A percentile compares a stretch with the other conserved stretches of the same genome.
Evolutionary conservation across 306 rosid species (phyloP).

Genomic region (Gleditsia sinensis): DNA sequence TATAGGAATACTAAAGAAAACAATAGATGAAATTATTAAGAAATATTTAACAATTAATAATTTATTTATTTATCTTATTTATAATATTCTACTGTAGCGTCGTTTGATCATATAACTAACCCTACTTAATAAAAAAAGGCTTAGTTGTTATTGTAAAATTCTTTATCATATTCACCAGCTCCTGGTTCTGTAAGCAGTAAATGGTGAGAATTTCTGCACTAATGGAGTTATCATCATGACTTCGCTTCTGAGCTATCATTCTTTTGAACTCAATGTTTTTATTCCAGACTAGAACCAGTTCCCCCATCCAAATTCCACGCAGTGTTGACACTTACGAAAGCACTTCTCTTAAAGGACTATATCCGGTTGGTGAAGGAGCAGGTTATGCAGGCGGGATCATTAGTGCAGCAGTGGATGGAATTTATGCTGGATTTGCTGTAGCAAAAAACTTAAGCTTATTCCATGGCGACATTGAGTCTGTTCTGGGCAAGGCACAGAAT

Average conservation of each 20-base stretch:
- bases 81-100: too few relatives aligned
- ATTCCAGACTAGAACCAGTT: slow-evolving; percentile 91
- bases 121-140: too few relatives aligned
- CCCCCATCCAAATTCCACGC: slow-evolving; percentile 89
- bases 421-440: slow-evolving; percentile 86
- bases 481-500: slow-evolving; percentile 76
- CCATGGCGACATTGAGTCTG: slow-evolving; percentile 62
- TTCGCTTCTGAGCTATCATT: slow-evolving; percentile 19
- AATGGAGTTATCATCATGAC: neutral
- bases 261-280: slow-evolving; percentile 22
- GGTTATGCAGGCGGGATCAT: slow-evolving; percentile 98
- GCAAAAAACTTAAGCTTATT: slow-evolving; percentile 62
- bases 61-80: too few relatives aligned
- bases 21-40: too few relatives aligned
- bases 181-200: slow-evolving; percentile 1
- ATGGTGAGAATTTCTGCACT: neutral
- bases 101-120: too few relatives aligned
- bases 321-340: slow-evolving; percentile 68
- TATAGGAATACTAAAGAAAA: too few relatives aligned
- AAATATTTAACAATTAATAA: too few relatives aligned
- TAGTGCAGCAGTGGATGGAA: slow-evolving; percentile 96
- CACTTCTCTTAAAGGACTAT: slow-evolving; percentile 78
- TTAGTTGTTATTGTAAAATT: too few relatives aligned
- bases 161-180: slow-evolving; percentile 7
- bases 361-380: slow-evolving; percentile 98